These are phyloP conservation scores for Colletotrichum caudatum DNA, from an alignment of 2,329 filamentous ascomycete genomes.

Conservation along the genomic window DNA sequence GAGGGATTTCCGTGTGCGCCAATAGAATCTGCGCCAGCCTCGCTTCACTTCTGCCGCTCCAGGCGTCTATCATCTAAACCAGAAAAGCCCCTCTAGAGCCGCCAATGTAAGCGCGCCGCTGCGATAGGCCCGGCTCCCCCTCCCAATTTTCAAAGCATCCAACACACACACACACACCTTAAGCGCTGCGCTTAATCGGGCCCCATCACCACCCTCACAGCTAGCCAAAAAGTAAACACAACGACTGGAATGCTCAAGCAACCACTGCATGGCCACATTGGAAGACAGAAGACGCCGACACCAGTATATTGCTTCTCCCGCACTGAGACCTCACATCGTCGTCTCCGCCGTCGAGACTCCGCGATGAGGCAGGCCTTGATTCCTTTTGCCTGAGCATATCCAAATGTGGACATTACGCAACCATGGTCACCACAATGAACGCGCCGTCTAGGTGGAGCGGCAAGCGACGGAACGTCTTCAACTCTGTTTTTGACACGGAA, in stretches of 20 bases:
- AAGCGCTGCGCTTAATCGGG: conserved; percentile 41
- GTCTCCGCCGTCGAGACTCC: conserved; percentile 9
- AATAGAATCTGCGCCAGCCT: conserved; percentile 20
- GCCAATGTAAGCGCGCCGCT: conserved; percentile 36
- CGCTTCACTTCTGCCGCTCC: conserved; percentile 24
- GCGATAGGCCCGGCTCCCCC: conserved; percentile 30
- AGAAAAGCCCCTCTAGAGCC: conserved; percentile 19
- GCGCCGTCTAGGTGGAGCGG: conserved; percentile 36
- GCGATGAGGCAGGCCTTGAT: conserved; percentile 31
- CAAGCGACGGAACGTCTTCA: conserved; percentile 61
- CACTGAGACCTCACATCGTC: background rate
- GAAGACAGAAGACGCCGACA: background rate
- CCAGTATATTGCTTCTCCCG: background rate
- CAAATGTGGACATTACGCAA: conserved; percentile 12
- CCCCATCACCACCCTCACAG: conserved; percentile 13
- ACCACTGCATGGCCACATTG: conserved; percentile 1
- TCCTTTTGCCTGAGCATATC: conserved; percentile 34
- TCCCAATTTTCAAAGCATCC: conserved; percentile 21
- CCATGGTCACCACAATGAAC: conserved; percentile 33
- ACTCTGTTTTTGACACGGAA: conserved; percentile 68
- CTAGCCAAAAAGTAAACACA: conserved; percentile 40
- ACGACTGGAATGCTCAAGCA: conserved; percentile 21
- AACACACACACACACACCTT: conserved; percentile 6
- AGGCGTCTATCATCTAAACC: background rate
- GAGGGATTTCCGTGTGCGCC: background rate